phyloP scores from a whole-genome alignment of 139 green algal species.

The Picochlorum sp. region DNA sequence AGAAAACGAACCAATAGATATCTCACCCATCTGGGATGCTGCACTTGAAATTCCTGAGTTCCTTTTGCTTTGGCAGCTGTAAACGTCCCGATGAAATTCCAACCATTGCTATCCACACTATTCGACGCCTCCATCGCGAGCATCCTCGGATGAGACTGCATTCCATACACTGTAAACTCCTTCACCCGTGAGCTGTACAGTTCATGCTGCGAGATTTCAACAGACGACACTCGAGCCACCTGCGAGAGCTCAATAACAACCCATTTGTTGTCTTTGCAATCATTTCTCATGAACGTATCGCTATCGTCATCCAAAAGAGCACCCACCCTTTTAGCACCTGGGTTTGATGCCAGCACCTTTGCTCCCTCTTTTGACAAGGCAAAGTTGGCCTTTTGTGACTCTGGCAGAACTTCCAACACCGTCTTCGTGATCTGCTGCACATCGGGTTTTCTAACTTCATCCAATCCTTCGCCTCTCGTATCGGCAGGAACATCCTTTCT shows the following conservation, averaged over 20 bases:
- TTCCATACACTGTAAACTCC: constrained; percentile 51
- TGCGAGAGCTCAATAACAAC: constrained; percentile 74
- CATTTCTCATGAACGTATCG: constrained; percentile 79
- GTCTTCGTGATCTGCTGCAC: constrained; percentile 1
- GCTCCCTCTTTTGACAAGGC: constrained; percentile 22
- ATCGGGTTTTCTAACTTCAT: neutral
- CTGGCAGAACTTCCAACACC: constrained; percentile 9
- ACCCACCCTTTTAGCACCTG: constrained; percentile 53
- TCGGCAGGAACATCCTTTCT: neutral
- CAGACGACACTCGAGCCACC: constrained; percentile 28
- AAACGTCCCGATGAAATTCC: constrained; percentile 67
- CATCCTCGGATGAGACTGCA: constrained; percentile 38
- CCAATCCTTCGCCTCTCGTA: neutral
- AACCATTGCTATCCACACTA: constrained; percentile 40
- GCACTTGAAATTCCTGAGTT: constrained; percentile 52
- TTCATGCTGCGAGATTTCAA: constrained; percentile 67
- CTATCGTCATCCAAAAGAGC: constrained; percentile 66
- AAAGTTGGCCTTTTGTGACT: constrained; percentile 6
- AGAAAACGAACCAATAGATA: constrained; percentile 71
- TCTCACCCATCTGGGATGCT: constrained; percentile 31
- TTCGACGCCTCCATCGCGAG: constrained; percentile 24
- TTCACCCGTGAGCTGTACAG: constrained; percentile 65
- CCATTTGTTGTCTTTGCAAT: constrained; percentile 70
- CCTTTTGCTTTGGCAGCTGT: constrained; percentile 61
- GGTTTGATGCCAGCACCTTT: constrained; percentile 68